Percentiles rank a stretch among this genome's conserved stretches.
Evolutionary conservation across 106 monocot genomes (phyloP).

Genomic region (Gastrodia elata): DNA sequence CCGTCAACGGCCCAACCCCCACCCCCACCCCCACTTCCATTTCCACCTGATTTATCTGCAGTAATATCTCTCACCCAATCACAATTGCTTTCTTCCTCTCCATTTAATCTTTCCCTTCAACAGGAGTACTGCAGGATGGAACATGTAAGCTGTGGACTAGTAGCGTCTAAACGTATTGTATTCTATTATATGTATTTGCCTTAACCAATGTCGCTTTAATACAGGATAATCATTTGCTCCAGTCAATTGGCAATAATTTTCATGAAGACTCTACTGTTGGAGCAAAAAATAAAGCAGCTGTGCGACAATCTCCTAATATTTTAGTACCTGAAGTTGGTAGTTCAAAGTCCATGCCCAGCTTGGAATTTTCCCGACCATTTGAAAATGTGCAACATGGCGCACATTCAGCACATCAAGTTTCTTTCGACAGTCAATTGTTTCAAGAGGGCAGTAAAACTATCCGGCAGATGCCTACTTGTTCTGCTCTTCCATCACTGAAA

Average conservation of each 20-base stretch:
- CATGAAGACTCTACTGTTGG: slow-evolving; percentile 20
- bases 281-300: slow-evolving; percentile 24
- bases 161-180: background rate
- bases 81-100: slow-evolving; percentile 16
- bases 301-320: slow-evolving; percentile 40
- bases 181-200: background rate
- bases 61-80: slow-evolving; percentile 14
- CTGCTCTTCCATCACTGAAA: slow-evolving; percentile 30
- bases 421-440: slow-evolving; percentile 37
- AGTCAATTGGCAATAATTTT: slow-evolving; percentile 31
- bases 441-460: slow-evolving; percentile 38
- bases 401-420: slow-evolving; percentile 36
- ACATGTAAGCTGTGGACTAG: slow-evolving; percentile 40
- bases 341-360: slow-evolving; percentile 17
- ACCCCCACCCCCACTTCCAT: slow-evolving; percentile 7
- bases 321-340: slow-evolving; percentile 29
- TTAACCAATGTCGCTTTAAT: slow-evolving; percentile 6
- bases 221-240: slow-evolving; percentile 30
- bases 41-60: slow-evolving; percentile 2
- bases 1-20: slow-evolving; percentile 27
- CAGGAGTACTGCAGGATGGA: slow-evolving; percentile 37
- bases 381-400: slow-evolving; percentile 49
- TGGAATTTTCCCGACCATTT: slow-evolving; percentile 27
- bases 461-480: slow-evolving; percentile 31
- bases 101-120: slow-evolving; percentile 22